Evolutionary conservation across 495 filamentous ascomycete species (phyloP).

Genomic region (Trichocladium uniseriatum): DNA sequence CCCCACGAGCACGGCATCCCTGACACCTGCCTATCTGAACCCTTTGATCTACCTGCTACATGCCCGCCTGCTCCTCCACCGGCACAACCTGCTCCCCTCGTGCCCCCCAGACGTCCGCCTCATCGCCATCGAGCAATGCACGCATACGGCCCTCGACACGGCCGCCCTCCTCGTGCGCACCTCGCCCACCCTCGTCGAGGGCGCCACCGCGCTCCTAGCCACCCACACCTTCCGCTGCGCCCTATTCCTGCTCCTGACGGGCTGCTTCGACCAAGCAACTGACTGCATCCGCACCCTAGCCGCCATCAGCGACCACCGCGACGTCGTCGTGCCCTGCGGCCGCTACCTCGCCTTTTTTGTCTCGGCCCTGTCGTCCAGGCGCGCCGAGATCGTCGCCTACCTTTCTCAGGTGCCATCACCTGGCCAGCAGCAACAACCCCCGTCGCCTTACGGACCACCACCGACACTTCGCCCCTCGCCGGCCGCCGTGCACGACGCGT

Average conservation of each 20-base stretch:
- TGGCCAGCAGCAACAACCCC: not conserved
- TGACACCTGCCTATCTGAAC: conserved; percentile 64
- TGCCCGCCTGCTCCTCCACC: conserved; percentile 74
- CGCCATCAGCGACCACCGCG: conserved; percentile 57
- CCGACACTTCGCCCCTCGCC: conserved; percentile 12
- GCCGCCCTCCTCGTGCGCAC: conserved; percentile 60
- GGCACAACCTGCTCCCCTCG: conserved; percentile 76
- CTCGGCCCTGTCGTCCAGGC: conserved; percentile 50
- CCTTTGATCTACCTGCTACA: conserved; percentile 73
- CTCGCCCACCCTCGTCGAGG: conserved; percentile 30
- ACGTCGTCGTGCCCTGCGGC: conserved; percentile 69
- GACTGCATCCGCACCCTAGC: conserved; percentile 63
- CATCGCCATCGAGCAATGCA: conserved; percentile 69
- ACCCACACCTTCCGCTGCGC: conserved; percentile 87
- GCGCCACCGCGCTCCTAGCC: conserved; percentile 48
- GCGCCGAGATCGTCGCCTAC: conserved; percentile 36
- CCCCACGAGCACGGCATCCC: conserved; percentile 47
- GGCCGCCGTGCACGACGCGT: conserved; percentile 32
- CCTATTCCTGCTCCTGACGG: conserved; percentile 66
- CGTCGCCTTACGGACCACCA: conserved; percentile 15
- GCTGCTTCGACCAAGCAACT: conserved; percentile 61
- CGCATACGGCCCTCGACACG: conserved; percentile 65
- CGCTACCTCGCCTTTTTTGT: conserved; percentile 81
- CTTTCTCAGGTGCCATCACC: conserved; percentile 19
- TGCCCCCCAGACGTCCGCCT: conserved; percentile 55